These are phyloP conservation scores for Ulvella scutata DNA, from an alignment of 139 green algal genomes.

Conservation along the genomic window DNA sequence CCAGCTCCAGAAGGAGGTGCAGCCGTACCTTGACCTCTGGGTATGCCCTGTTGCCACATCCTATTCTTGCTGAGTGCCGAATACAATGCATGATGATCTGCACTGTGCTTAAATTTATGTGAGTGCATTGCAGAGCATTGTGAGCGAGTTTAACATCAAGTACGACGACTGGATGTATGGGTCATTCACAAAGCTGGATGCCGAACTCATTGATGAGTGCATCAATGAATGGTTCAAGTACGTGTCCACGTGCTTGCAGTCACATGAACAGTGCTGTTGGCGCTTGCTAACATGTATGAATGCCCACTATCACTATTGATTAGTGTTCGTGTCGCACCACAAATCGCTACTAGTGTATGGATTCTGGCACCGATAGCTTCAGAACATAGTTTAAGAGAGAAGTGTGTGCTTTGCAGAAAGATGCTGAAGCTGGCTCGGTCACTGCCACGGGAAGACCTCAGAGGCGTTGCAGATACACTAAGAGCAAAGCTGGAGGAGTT, in stretches of 20 bases:
- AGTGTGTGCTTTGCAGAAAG: no score
- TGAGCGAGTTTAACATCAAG: slow-evolving; percentile 7
- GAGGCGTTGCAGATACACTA: slow-evolving; percentile 13
- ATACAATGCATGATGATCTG: no score
- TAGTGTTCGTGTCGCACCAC: background rate
- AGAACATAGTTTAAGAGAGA: no score
- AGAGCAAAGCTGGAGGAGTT: slow-evolving; percentile 28
- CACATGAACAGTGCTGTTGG: no score
- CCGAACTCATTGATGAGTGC: slow-evolving; percentile 23
- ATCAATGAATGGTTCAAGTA: slow-evolving; percentile 26
- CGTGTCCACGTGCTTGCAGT: no score
- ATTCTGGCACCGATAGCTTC: no score
- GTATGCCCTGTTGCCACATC: no score
- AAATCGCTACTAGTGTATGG: background rate
- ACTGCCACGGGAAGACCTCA: slow-evolving; percentile 16
- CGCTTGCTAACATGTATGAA: no score
- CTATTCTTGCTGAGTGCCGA: slow-evolving; percentile 9
- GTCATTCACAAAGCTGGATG: slow-evolving; percentile 21
- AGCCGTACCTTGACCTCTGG: slow-evolving; percentile 25
- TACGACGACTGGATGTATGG: slow-evolving; percentile 33
- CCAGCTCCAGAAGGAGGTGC: slow-evolving; percentile 15
- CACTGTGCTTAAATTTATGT: no score
- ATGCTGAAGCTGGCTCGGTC: slow-evolving; percentile 18
- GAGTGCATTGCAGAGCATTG: no score
- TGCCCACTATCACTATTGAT: no score